These are phyloP conservation scores for Pholiota adiposa DNA, from an alignment of 1,284 basidiomycete species.

Conservation along the genomic window DNA sequence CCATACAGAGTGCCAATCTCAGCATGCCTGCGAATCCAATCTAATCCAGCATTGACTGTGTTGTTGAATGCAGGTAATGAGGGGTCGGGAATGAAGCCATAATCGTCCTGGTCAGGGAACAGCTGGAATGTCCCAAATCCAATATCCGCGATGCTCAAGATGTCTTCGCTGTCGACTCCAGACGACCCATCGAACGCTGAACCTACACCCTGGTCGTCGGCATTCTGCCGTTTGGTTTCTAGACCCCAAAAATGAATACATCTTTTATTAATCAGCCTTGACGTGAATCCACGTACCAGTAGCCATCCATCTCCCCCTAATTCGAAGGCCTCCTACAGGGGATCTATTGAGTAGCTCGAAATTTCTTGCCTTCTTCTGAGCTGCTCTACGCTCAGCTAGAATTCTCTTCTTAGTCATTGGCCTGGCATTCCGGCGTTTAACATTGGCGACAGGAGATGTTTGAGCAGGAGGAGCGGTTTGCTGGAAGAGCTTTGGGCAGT, in stretches of 20 bases:
- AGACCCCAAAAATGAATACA: background rate
- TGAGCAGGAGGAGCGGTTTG: conserved; percentile 37
- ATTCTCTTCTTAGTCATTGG: conserved; percentile 50
- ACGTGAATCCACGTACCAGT: conserved; percentile 43
- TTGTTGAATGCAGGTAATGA: conserved; percentile 54
- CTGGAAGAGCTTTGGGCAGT: conserved; percentile 61
- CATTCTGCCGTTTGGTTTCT: conserved; percentile 50
- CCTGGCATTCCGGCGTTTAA: conserved; percentile 36
- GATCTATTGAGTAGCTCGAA: conserved; percentile 33
- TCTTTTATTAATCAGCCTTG: background rate
- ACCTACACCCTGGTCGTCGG: conserved; percentile 40
- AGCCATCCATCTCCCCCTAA: conserved; percentile 65
- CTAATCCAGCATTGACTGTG: conserved; percentile 49
- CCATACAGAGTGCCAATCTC: conserved; percentile 48
- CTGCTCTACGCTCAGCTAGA: conserved; percentile 49
- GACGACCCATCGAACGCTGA: conserved; percentile 59
- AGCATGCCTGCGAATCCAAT: conserved; percentile 60
- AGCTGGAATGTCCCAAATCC: conserved; percentile 63
- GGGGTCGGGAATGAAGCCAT: conserved; percentile 45
- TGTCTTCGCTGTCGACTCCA: conserved; percentile 73
- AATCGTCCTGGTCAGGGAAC: conserved; percentile 69
- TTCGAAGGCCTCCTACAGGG: conserved; percentile 44
- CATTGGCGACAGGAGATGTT: conserved; percentile 37
- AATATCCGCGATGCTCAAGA: conserved; percentile 58
- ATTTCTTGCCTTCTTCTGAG: conserved; percentile 40